These are phyloP conservation scores for Tuber borchii DNA, from an alignment of 495 filamentous ascomycete genomes.

Conservation along the genomic window DNA sequence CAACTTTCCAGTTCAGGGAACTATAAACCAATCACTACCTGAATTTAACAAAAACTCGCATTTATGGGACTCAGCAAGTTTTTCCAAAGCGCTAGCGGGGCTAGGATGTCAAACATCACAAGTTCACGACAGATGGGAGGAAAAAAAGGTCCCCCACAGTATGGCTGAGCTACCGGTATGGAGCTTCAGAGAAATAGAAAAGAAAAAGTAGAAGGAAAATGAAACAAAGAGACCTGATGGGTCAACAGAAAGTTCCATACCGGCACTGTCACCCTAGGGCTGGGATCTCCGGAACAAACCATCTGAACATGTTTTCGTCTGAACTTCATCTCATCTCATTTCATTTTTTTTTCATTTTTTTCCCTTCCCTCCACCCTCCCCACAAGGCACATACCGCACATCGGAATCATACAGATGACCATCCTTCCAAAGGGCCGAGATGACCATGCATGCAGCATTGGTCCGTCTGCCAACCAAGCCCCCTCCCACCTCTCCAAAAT, in stretches of 20 bases:
- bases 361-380: not conserved
- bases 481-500: not conserved
- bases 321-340: constrained; percentile 2
- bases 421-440: not conserved
- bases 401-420: constrained; percentile 5
- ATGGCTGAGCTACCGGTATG: not conserved
- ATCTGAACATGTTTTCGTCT: not conserved
- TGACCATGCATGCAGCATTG: not conserved
- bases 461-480: not conserved
- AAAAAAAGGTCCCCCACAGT: not conserved
- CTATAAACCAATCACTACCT: not conserved
- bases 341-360: constrained; percentile 5
- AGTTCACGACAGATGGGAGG: not conserved
- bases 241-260: not conserved
- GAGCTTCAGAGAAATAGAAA: not conserved
- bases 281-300: not conserved
- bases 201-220: not conserved
- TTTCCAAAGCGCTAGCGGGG: not conserved
- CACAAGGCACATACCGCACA: not conserved
- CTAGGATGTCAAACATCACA: not conserved
- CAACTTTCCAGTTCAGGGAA: not conserved
- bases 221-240: not conserved
- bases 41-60: not conserved
- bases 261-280: not conserved
- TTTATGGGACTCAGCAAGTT: not conserved